A percentile compares a stretch with the other conserved stretches of the same genome.
Conservation (phyloP, 495 filamentous ascomycete genomes). For the Melanomma pulvis-pyrius region DNA sequence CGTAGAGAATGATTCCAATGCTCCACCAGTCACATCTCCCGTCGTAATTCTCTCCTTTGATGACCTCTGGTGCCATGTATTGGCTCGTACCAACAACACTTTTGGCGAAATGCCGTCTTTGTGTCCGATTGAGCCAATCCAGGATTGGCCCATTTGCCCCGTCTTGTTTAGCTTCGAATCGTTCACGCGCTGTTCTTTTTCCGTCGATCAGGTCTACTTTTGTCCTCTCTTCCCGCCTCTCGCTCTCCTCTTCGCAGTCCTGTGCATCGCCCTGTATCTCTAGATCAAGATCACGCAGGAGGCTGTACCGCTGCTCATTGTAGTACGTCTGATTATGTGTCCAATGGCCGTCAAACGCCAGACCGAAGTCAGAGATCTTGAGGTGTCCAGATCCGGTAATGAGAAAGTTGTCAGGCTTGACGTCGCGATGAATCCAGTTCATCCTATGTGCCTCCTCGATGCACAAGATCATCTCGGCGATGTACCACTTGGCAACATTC, state of each 20-base stretch:
- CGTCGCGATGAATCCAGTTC: constrained; percentile 87
- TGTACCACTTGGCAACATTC: constrained; percentile 76
- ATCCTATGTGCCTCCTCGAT: constrained; percentile 90
- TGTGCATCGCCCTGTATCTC: constrained; percentile 72
- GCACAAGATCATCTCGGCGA: constrained; percentile 93
- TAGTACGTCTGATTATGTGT: constrained; percentile 84
- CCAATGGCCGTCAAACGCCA: constrained; percentile 95
- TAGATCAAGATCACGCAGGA: constrained; percentile 76
- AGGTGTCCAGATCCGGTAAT: constrained; percentile 85
- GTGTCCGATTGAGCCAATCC: constrained; percentile 75
- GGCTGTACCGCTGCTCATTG: constrained; percentile 74
- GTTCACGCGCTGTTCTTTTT: constrained; percentile 55
- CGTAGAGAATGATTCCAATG: constrained; percentile 86
- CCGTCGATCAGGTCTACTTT: constrained; percentile 53
- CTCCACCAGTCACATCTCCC: constrained; percentile 97
- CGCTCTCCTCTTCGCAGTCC: constrained; percentile 62
- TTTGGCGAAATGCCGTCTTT: constrained; percentile 72
- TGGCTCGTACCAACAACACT: constrained; percentile 96
- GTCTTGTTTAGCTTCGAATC: constrained; percentile 30
- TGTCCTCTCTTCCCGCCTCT: constrained; percentile 53
- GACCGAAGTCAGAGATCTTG: constrained; percentile 93
- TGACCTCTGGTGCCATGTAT: constrained; percentile 96
- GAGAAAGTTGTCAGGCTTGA: constrained; percentile 96
- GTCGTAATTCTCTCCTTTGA: constrained; percentile 81
- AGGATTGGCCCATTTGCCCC: constrained; percentile 52